Evolutionary conservation across 2,329 filamentous ascomycete genomes (phyloP), one percentile per base, ranked within the genome.

Genomic region (Alternaria ethzedia): DNA sequence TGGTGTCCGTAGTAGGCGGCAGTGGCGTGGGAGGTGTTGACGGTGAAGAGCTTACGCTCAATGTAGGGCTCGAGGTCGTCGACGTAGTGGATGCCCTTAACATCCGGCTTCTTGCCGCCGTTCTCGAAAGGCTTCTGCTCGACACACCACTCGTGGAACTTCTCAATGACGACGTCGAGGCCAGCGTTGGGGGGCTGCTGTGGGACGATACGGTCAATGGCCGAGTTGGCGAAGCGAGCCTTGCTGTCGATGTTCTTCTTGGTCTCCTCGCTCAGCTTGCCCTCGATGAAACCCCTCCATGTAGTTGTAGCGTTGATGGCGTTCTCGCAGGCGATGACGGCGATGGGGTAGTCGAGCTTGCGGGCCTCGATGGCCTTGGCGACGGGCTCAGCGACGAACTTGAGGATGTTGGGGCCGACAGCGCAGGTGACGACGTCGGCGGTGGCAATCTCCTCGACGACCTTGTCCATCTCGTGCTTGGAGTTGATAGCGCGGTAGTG

Each of bases 111-210:
- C 57, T 86, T 85, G 66, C 87, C 83, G 67, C 90, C 88, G 68
- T 90, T 86, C 66, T 79, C 76, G 82, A 98, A 97, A 3, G 95
- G 95, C 47, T 89, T 91, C 79, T 89, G 85, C 79, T 99, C 96
- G 55, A 99, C 94, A 43, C 96, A 95, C 96, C 96, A 99, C 85
- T 99, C 96, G 84, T 93, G 97, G 86, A 98, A 99, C 84, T 96
- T 96, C 87, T 99, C 96, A 51, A 99, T 94, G 76, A 91, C 94
- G 70, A 99, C 96, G 77, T 97, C 90, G 47, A 99, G 87, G 59
- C 94, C 94, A 23, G 90, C 88, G 73, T 92, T 84, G 54, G 88
- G 83, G 65, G 93, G 90, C 83, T 98, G 96, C 46, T 93, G 92
- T 13, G 96, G 96, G 23, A 98, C 96, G 79, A 99, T 99, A 65